A percentile compares a stretch with the other conserved stretches of the same genome.
Conservation (phyloP, 257 asterid species). For the Solanum neorickii region DNA sequence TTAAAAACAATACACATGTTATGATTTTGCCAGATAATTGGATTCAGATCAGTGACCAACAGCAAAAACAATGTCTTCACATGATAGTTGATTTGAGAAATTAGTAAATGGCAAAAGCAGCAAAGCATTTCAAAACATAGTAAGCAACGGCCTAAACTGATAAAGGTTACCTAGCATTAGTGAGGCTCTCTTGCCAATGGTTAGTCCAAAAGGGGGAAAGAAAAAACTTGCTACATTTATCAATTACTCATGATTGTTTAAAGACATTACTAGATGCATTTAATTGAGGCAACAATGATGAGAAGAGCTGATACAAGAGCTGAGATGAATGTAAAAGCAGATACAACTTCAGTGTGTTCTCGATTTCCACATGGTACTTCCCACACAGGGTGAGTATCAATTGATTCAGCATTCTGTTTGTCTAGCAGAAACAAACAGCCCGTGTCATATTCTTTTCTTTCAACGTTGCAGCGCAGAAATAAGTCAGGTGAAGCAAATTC, state of each 20-base stretch:
- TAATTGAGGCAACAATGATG: conserved; percentile 19
- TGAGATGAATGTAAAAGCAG: conserved; percentile 43
- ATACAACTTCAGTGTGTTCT: conserved; percentile 48
- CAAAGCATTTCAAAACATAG: neutral
- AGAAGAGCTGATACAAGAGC: conserved; percentile 48
- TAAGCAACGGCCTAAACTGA: neutral
- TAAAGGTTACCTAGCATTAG: neutral
- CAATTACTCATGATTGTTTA: conserved; percentile 12
- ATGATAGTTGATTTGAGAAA: neutral
- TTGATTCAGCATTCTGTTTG: neutral
- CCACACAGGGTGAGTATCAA: conserved; percentile 29
- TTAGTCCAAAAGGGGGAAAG: neutral
- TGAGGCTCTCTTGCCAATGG: neutral
- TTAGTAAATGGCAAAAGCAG: neutral
- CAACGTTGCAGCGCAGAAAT: conserved; percentile 30
- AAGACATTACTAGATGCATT: neutral
- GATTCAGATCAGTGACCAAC: neutral
- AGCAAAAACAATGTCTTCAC: neutral
- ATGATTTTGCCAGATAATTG: neutral
- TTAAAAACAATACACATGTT: neutral
- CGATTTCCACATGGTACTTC: conserved; percentile 69
- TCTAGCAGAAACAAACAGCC: conserved; percentile 25
- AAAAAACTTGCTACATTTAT: neutral
- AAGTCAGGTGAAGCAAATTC: conserved; percentile 49
- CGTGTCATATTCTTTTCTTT: neutral